Evolutionary conservation across 495 filamentous ascomycete genomes (phyloP), one percentile per base, ranked within the genome.

Genomic region (Penicillium riverlandense): DNA sequence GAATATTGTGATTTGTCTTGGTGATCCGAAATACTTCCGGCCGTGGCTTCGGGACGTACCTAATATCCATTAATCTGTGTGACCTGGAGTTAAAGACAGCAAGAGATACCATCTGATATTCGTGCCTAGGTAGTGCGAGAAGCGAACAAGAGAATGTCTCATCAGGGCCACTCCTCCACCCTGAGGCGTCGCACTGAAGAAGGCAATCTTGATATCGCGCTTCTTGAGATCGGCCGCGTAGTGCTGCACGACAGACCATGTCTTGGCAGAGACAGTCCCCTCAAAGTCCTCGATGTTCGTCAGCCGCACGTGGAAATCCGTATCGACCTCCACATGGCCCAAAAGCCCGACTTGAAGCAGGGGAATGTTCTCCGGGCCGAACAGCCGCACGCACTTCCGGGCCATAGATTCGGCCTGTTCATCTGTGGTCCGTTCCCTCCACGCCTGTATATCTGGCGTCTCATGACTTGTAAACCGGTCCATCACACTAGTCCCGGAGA

Each of bases 1-100:
- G 80, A 53, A 92, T 92, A 58, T 95, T 95, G 74, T 95, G 88
- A 52, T 89, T 86, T 38, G 82, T 90, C 65, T 95, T 95, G 43
- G 88, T 95, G 46, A 88, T 83, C 30, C 86, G 78, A 63, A 94
- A 95, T 11, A 91, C 84, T 12, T 83, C 85, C 0, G 88, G 87
- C 30, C 83, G 82, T 12, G 88, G 88, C 55, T 88, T 90, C 6
- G 88, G 89, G 3, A 94, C 88, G 53, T 78, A 82, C 76, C 75
- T 81, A 41, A 15, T n/a, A 42, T 32, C n/a, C 32, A 34, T 34
- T 22, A 22, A 6, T 22, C 22, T 22, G 22, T 22, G 22, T 4
- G 22, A 22, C 22, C 22, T 22, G 3, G 22, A 22, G 4, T 22
- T 3, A 22, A 22, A 3, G 4, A 22, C 4, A 22, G 4, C 22